Conservation (phyloP, 1,284 basidiomycete genomes). For the Porodaedalea pini region DNA sequence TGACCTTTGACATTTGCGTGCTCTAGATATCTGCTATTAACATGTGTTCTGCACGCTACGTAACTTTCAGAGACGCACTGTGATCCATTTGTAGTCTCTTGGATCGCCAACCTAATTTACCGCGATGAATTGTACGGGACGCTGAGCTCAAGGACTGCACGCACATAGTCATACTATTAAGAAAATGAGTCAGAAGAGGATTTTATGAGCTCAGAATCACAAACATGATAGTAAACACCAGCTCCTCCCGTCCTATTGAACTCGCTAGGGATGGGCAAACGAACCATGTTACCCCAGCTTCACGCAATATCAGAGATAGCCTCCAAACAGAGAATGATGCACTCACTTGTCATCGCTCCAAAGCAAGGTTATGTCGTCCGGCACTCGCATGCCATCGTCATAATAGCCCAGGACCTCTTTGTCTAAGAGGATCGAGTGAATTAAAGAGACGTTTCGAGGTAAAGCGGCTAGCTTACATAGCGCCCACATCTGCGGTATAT, state of each 20-base stretch:
- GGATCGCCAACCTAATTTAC: constrained; percentile 46
- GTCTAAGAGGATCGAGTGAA: constrained; percentile 27
- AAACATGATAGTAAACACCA: constrained; percentile 66
- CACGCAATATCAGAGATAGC: neutral
- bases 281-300: constrained; percentile 60
- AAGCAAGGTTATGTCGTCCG: constrained; percentile 53
- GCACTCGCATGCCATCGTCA: constrained; percentile 53
- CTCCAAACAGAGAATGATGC: neutral
- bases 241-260: constrained; percentile 59
- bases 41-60: neutral
- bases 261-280: constrained; percentile 49
- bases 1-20: constrained; percentile 45
- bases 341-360: constrained; percentile 62
- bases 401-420: constrained; percentile 71
- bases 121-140: neutral
- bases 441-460: neutral
- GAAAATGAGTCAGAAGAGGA: neutral
- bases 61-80: constrained; percentile 33
- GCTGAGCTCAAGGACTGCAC: constrained; percentile 6
- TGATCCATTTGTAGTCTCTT: constrained; percentile 60
- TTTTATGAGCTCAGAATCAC: constrained; percentile 22
- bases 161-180: constrained; percentile 44
- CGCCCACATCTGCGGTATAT: constrained; percentile 63
- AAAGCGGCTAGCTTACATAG: constrained; percentile 42
- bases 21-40: constrained; percentile 29